Base-by-base conservation (phyloP, 139 green algal species). In the Marvania coccoides region DNA sequence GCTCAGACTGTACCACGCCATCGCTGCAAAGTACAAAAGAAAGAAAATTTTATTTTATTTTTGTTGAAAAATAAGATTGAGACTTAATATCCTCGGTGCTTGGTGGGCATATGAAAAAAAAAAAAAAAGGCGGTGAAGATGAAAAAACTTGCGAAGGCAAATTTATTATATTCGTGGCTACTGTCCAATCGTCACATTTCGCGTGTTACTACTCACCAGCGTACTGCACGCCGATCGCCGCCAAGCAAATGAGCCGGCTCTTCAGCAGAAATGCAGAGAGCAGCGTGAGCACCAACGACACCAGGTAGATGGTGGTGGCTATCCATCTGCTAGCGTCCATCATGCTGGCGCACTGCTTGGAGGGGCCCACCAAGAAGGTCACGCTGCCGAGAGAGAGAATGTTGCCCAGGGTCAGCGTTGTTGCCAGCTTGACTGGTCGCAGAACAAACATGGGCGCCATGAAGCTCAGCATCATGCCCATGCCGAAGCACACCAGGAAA, bases 321-420 rank as follows among this genome's bases (percentile, higher is more conserved):
- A 83, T 15, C 15, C 61, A 58, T 15, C 85, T 73, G 13, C 67
- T 61, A 4, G 47, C 61, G 12, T 90, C 73, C 72, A 92, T 83
- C 85, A 92, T 92, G 58, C 81, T 84, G 8, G 71, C 65, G 29
- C 85, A 42, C 51, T 92, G 85, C 58, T 82, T 78, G 35, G 31
- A 40, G 15, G 86, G 86, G 0, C 85, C 82, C 31, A 78, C 70
- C 26, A 83, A 46, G 36, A 85, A 83, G 68, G 76, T 73, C 5
- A 71, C 74, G 45, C 71, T 77, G 59, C 78, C 72, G 6, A 75
- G 42, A 2, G 23, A 47, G 30, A 75, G 33, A 14, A 75, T 53
- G 37, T 67, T 74, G 46, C 69, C 69, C 45, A 46, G 42, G 29
- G 67, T 67, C 1, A 70, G 55, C 2, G 65, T 71, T 5, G 35